phyloP scores from a whole-genome alignment of 2,329 filamentous ascomycete genomes.

The Neoscytalidium dimidiatum region DNA sequence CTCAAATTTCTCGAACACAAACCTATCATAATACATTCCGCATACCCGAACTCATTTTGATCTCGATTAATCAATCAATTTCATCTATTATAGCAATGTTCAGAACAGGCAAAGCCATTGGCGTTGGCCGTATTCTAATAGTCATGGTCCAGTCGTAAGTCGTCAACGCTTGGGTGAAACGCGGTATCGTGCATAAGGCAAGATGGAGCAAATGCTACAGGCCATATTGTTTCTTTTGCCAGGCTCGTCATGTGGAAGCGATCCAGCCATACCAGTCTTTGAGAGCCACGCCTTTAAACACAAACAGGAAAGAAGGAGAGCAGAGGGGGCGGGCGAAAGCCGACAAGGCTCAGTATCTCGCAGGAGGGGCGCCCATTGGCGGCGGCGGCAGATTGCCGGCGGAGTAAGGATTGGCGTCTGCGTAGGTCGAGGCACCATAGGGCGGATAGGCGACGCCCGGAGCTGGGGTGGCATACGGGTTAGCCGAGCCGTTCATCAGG shows the following conservation, averaged over 20 bases:
- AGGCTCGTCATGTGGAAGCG: background rate
- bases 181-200: slow-evolving; percentile 4
- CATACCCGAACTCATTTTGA: too few relatives aligned
- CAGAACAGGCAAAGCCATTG: background rate
- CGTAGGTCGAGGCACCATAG: slow-evolving; percentile 44
- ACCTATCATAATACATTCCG: too few relatives aligned
- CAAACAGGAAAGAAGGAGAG: background rate
- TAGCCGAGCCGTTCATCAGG: slow-evolving; percentile 30
- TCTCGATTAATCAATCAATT: background rate
- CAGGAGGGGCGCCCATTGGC: slow-evolving; percentile 34
- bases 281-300: background rate
- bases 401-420: slow-evolving; percentile 50
- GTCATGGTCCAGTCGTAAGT: slow-evolving; percentile 5
- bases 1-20: too few relatives aligned
- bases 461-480: slow-evolving; percentile 40
- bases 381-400: slow-evolving; percentile 38
- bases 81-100: slow-evolving; percentile 10
- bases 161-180: background rate
- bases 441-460: slow-evolving; percentile 28
- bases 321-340: background rate
- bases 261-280: slow-evolving; percentile 3
- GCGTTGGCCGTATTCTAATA: background rate
- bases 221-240: background rate
- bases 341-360: background rate
- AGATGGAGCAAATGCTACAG: background rate